Evolutionary conservation across 78 protist genomes (phyloP).

Genomic region (Speleostelium caveatum): DNA sequence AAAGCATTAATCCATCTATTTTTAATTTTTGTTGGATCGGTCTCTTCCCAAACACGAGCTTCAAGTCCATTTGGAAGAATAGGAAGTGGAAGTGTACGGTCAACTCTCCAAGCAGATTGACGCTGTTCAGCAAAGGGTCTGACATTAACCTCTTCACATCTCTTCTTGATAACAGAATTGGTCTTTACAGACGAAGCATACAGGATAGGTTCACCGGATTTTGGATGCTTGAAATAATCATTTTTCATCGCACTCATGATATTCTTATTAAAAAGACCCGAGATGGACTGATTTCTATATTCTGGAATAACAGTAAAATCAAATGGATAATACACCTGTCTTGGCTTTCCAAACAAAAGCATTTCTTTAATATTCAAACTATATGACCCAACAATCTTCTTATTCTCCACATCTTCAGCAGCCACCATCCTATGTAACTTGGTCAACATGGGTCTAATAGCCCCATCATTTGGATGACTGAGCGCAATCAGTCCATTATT

Average conservation of each 20-base stretch:
- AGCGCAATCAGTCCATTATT: background rate
- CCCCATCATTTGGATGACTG: background rate
- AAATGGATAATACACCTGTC: background rate
- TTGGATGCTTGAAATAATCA: background rate
- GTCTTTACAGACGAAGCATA: background rate
- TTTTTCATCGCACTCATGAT: background rate
- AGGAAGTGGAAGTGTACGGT: background rate
- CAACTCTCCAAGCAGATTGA: constrained; percentile 31
- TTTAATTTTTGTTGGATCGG: background rate
- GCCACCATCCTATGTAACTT: background rate
- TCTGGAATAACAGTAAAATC: constrained; percentile 9
- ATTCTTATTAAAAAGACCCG: background rate
- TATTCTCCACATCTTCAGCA: background rate
- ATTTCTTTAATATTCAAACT: background rate
- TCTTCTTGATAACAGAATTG: background rate
- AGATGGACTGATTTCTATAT: background rate
- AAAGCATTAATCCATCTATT: constrained; percentile 6
- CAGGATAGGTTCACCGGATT: background rate
- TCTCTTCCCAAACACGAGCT: background rate
- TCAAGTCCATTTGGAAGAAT: background rate
- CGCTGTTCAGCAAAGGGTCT: background rate
- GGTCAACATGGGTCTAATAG: background rate
- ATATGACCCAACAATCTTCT: background rate
- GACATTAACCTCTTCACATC: background rate
- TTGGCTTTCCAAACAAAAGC: background rate